Conservation (phyloP, 345 rosid genomes). For the Eucalyptus albens region DNA sequence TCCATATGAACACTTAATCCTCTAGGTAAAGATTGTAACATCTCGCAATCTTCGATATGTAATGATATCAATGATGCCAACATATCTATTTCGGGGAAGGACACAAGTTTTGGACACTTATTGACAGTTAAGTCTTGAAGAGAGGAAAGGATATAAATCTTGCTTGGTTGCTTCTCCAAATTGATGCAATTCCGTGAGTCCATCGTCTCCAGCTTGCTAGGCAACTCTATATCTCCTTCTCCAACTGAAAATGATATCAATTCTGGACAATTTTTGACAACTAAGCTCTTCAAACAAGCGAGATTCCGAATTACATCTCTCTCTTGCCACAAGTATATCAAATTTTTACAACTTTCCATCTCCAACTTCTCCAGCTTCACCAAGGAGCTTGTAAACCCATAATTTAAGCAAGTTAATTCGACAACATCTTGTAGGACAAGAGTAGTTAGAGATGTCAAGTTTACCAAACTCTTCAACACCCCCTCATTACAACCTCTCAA, state of each 20-base stretch:
- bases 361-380: background rate
- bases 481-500: too few species aligned
- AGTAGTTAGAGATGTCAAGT: too few species aligned
- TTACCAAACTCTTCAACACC: too few species aligned
- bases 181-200: background rate
- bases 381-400: background rate
- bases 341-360: background rate
- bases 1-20: background rate
- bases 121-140: accelerated
- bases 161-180: background rate
- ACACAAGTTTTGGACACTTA: accelerated
- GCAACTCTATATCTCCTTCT: background rate
- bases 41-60: accelerated
- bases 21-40: accelerated
- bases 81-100: accelerated
- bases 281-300: background rate
- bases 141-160: background rate
- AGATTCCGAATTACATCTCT: too few species aligned
- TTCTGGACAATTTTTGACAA: accelerated
- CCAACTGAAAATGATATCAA: accelerated
- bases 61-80: accelerated
- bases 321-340: background rate
- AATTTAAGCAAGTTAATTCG: background rate
- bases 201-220: background rate
- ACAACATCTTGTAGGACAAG: accelerated